Percentiles rank a stretch among this genome's conserved stretches.
phyloP scores from a whole-genome alignment of 1,284 basidiomycete genomes.

The Laetiporus sulphureus region DNA sequence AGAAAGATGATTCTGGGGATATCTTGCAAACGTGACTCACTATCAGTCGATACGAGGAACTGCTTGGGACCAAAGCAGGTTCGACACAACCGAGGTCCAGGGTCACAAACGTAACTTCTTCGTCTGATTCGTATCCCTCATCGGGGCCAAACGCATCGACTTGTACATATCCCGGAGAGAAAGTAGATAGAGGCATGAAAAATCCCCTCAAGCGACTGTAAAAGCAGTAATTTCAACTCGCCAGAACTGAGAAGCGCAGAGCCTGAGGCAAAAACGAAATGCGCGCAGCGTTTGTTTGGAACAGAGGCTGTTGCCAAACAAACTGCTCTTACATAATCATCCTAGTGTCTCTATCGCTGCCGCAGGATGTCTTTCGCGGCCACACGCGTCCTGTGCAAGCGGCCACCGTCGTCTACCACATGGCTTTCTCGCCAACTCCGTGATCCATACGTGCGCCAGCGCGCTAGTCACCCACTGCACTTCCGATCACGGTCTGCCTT shows the following conservation, averaged over 20 bases:
- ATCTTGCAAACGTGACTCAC: constrained; percentile 35
- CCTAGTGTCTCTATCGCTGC: no score
- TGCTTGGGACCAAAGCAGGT: constrained; percentile 64
- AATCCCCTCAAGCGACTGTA: no score
- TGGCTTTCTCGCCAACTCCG: constrained; percentile 60
- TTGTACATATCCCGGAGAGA: constrained; percentile 50
- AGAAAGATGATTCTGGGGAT: no score
- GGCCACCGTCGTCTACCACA: constrained; percentile 12
- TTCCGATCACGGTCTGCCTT: constrained; percentile 81
- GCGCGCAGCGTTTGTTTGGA: no score
- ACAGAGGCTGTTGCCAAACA: no score
- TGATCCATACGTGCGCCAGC: constrained; percentile 66
- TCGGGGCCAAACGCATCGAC: constrained; percentile 55
- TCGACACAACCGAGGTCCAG: constrained; percentile 68
- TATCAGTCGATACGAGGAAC: constrained; percentile 61
- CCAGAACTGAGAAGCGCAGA: no score
- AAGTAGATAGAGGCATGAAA: no score
- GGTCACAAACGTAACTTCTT: constrained; percentile 62
- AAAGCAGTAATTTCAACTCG: no score
- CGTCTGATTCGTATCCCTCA: constrained; percentile 50
- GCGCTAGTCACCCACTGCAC: constrained; percentile 33
- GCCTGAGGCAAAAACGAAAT: no score
- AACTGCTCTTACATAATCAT: no score
- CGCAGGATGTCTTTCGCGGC: constrained; percentile 20
- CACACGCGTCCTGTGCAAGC: constrained; percentile 14